Conservation (phyloP, 208 protist genomes). For the Trypanosoma mega region DNA sequence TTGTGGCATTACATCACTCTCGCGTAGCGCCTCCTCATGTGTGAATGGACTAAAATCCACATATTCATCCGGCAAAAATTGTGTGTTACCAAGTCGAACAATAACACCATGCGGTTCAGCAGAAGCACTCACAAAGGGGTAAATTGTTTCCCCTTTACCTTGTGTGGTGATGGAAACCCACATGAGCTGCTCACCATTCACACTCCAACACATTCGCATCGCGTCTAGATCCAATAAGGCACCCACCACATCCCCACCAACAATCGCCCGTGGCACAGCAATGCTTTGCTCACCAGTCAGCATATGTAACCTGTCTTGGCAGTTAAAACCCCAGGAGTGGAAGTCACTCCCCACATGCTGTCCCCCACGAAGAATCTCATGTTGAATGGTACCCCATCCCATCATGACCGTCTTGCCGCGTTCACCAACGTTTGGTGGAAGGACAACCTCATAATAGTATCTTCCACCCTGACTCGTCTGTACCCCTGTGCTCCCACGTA, state of each 20-base stretch:
- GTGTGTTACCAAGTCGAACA: constrained; percentile 76
- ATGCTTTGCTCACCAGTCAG: constrained; percentile 73
- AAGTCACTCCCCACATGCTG: constrained; percentile 86
- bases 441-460: constrained; percentile 84
- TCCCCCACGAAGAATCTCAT: constrained; percentile 71
- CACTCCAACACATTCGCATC: constrained; percentile 85
- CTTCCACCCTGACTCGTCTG: constrained; percentile 50
- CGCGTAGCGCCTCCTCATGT: constrained; percentile 27
- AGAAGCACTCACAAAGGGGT: constrained; percentile 83
- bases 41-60: constrained; percentile 60
- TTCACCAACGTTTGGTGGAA: constrained; percentile 54
- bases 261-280: constrained; percentile 36
- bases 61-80: constrained; percentile 73
- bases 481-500: constrained; percentile 78
- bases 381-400: constrained; percentile 88
- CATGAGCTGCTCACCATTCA: constrained; percentile 82
- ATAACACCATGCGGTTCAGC: constrained; percentile 56
- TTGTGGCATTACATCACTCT: constrained; percentile 30
- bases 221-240: constrained; percentile 77
- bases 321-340: constrained; percentile 91
- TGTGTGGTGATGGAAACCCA: constrained; percentile 74
- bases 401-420: constrained; percentile 58
- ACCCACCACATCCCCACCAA: constrained; percentile 77
- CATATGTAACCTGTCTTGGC: constrained; percentile 63
- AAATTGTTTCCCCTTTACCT: constrained; percentile 78